These are phyloP conservation scores for Albizia julibrissin DNA, from an alignment of 306 rosid genomes.

Conservation along the genomic window DNA sequence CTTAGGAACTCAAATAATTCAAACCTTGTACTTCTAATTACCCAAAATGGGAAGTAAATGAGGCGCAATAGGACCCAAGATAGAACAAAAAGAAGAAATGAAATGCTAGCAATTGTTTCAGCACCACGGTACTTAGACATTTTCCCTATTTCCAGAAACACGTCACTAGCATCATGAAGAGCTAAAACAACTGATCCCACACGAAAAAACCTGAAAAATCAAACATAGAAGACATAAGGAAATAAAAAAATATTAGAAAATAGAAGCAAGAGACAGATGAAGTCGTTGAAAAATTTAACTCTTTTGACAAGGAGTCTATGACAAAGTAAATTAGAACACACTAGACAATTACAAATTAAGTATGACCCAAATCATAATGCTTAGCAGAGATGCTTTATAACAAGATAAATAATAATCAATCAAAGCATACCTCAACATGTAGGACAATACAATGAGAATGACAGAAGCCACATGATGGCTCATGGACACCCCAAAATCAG, in stretches of 20 bases:
- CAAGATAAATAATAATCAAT: conserved; percentile 30
- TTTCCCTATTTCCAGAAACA: conserved; percentile 92
- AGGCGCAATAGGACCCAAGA: conserved; percentile 82
- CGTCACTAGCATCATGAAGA: conserved; percentile 91
- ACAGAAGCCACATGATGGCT: conserved; percentile 86
- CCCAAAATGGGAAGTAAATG: conserved; percentile 86
- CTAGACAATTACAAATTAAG: not conserved
- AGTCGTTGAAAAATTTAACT: conserved; percentile 17
- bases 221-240: conserved; percentile 24
- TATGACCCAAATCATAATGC: conserved; percentile 18
- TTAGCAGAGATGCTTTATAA: conserved; percentile 28
- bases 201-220: conserved; percentile 77
- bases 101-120: conserved; percentile 72
- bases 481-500: conserved; percentile 95
- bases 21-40: conserved; percentile 94
- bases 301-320: conserved; percentile 16
- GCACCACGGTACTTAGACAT: conserved; percentile 92
- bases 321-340: conserved; percentile 8
- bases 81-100: conserved; percentile 79
- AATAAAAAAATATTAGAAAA: not conserved
- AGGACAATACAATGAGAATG: conserved; percentile 78
- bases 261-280: conserved; percentile 4
- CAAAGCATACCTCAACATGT: conserved; percentile 67
- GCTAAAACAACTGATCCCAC: conserved; percentile 92
- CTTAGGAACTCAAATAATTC: conserved; percentile 29